Conservation (phyloP, 306 rosid species). For the Vigna nakashimae region DNA sequence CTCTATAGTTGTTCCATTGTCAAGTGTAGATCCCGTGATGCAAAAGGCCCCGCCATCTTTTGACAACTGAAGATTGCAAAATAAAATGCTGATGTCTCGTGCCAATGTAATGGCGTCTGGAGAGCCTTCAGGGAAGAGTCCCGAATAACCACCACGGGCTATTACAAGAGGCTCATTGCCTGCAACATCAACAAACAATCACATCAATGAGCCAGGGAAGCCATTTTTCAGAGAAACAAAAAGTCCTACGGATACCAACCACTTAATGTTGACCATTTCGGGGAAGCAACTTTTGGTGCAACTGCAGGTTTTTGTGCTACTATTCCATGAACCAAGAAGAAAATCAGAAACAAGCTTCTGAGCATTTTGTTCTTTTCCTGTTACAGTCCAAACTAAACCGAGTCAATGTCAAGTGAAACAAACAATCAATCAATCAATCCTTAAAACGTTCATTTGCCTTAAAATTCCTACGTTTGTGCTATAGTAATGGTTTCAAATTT, state of each 20-base stretch:
- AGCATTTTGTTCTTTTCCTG: conserved; percentile 68
- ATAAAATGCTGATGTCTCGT: conserved; percentile 45
- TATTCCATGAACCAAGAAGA: conserved; percentile 59
- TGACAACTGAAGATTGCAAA: conserved; percentile 77
- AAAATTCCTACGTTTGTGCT: background rate
- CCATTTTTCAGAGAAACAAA: background rate
- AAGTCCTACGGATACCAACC: conserved; percentile 59
- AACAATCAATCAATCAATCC: background rate
- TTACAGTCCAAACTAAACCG: conserved; percentile 15
- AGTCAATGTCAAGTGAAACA: conserved; percentile 26
- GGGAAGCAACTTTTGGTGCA: conserved; percentile 9
- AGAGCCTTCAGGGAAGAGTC: conserved; percentile 79
- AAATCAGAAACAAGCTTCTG: conserved; percentile 57
- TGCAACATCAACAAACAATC: conserved; percentile 39
- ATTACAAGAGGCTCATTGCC: conserved; percentile 74
- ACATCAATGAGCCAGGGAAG: background rate
- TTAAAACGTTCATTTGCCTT: conserved; percentile 30
- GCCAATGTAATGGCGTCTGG: conserved; percentile 48
- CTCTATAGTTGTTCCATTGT: conserved; percentile 65
- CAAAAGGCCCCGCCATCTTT: conserved; percentile 76
- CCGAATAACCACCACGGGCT: conserved; percentile 83
- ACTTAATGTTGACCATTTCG: conserved; percentile 80
- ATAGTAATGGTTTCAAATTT: background rate
- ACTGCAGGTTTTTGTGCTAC: conserved; percentile 44
- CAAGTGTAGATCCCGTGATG: conserved; percentile 62